Percentiles rank a stretch among this genome's conserved stretches.
phyloP scores from a whole-genome alignment of 1,284 basidiomycete species.

The Coniophora puteana region DNA sequence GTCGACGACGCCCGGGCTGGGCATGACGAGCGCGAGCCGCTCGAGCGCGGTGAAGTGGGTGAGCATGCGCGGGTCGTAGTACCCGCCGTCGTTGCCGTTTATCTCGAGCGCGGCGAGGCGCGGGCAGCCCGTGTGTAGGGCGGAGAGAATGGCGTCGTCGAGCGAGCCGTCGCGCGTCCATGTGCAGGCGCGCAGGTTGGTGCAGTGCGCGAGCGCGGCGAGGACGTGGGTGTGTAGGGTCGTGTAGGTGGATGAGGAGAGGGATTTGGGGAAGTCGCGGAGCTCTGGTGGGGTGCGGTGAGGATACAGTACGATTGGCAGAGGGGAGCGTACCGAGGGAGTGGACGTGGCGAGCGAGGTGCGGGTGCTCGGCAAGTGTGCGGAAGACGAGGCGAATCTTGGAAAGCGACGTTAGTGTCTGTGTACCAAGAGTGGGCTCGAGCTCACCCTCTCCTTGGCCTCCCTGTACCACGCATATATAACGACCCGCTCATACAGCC shows the following conservation, averaged over 20 bases:
- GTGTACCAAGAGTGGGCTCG: conserved; percentile 1
- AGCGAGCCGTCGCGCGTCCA: conserved; percentile 77
- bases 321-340: conserved; percentile 43
- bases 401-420: not conserved
- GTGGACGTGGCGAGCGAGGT: conserved; percentile 51
- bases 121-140: conserved; percentile 38
- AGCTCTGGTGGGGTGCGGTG: conserved; percentile 41
- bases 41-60: conserved; percentile 42
- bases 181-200: conserved; percentile 54
- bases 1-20: conserved; percentile 47
- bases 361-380: conserved; percentile 42
- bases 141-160: conserved; percentile 49
- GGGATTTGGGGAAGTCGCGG: conserved; percentile 58
- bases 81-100: conserved; percentile 56
- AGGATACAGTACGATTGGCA: conserved; percentile 3
- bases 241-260: conserved; percentile 27
- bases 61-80: conserved; percentile 51
- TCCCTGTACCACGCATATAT: conserved; percentile 69
- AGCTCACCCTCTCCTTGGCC: conserved; percentile 52
- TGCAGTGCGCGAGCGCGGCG: conserved; percentile 54
- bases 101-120: conserved; percentile 57
- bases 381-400: conserved; percentile 48
- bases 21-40: conserved; percentile 68
- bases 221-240: conserved; percentile 38
- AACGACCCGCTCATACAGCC: conserved; percentile 51